Base-by-base conservation (phyloP, 495 filamentous ascomycete species). In the Hypoxylon lienhwacheense region DNA sequence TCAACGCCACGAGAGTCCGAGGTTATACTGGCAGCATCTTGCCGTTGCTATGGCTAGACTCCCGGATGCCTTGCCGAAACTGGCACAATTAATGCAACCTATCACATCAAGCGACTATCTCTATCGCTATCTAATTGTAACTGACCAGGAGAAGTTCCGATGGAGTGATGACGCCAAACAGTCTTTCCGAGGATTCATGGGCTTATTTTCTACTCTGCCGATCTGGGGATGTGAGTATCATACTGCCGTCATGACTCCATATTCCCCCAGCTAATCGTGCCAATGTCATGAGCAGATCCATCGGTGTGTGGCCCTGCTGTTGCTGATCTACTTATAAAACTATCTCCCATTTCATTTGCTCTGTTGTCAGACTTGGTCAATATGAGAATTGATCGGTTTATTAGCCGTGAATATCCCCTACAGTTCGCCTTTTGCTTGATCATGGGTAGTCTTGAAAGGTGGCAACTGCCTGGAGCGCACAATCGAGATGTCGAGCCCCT, bases 161-260 rank as follows among this genome's bases (percentile, higher is more conserved):
- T 14, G 56, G 12, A 35, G 19, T 17, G 22, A 46, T 1, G 52
- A 55, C 8, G 45, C 53, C 7, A 32, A 48, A 17, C 24, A 20
- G 11, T 53, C 47, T 26, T 33, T 61, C 2, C 35, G 10, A 22
- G 58, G 58, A 12, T 6, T 57, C 4, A 12, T 61, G 8, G 58
- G 10, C 5, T 57, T 61, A 6, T 47, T 61, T 8, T 21, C 52
- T 17, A 61, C 53, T 36, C 17, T 61, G 28, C 53, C 47, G 5
- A 32, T 61, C n/a, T 61, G 58, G 58, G 58, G 58, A 19, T 56
- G 58, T 61, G 6, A 53, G 58, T 53, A 14, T 10, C 1, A 17
- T 32, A 16, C 37, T 12, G 8, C 8, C 4, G 7, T 11, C 14
- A 10, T 19, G 15, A 15, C 11, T 21, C 24, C 17, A 5, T 2